Evolutionary conservation across 2,329 filamentous ascomycete species (phyloP).

Genomic region (Trichoderma sp.): DNA sequence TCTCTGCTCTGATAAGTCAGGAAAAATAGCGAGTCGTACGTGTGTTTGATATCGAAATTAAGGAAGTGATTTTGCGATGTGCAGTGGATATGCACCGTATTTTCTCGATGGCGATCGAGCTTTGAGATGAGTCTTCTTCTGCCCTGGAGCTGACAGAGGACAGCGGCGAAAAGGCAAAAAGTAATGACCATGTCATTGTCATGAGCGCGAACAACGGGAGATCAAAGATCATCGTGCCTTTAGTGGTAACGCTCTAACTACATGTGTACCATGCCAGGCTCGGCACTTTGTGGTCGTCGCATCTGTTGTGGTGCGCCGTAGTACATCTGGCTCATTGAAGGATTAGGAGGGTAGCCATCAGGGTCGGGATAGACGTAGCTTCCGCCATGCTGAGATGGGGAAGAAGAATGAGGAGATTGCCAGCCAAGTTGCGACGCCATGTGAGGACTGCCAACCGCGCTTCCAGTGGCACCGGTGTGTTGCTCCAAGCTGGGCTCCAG

Average conservation of each 20-base stretch:
- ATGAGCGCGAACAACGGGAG: not conserved
- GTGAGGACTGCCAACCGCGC: constrained; percentile 83
- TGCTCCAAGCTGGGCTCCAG: constrained; percentile 85
- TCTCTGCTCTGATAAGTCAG: not conserved
- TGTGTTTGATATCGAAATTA: constrained; percentile 5
- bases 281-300: constrained; percentile 74
- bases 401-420: constrained; percentile 78
- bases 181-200: constrained; percentile 31
- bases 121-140: not conserved
- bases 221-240: not conserved
- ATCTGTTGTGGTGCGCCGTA: constrained; percentile 68
- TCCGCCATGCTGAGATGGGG: constrained; percentile 69
- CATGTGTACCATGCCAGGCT: constrained; percentile 58
- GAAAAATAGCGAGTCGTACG: constrained; percentile 16
- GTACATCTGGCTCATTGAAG: constrained; percentile 69
- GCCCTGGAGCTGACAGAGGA: too few relatives aligned
- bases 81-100: not conserved
- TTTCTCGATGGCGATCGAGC: not conserved
- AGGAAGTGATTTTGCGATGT: not conserved
- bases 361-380: constrained; percentile 83
- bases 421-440: constrained; percentile 75
- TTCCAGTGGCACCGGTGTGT: constrained; percentile 67
- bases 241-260: constrained; percentile 36
- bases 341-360: constrained; percentile 65
- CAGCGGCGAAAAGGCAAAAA: constrained; percentile 27